Evolutionary conservation across 169 alveolate species (phyloP).

Genomic region (Eimeria mitis): DNA sequence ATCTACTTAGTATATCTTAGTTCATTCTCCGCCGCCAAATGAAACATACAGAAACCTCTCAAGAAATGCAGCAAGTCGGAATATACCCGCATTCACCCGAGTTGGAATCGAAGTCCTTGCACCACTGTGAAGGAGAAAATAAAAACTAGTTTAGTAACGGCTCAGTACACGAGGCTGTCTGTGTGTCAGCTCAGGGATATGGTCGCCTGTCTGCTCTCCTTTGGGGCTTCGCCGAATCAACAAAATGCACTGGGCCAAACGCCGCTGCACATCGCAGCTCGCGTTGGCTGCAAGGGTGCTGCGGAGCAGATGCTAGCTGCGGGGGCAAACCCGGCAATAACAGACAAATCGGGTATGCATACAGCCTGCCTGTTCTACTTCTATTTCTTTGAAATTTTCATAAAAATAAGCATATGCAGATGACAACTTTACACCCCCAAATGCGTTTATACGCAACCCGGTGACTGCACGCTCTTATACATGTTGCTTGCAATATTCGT

Average conservation of each 20-base stretch:
- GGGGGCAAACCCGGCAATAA: conserved; percentile 54
- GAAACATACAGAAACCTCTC: too few relatives aligned
- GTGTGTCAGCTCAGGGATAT: background rate
- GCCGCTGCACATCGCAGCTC: conserved; percentile 67
- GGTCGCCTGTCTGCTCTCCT: background rate
- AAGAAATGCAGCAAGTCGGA: too few relatives aligned
- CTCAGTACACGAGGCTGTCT: background rate
- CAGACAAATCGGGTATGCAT: conserved; percentile 16
- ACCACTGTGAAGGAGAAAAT: too few relatives aligned
- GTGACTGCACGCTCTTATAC: too few relatives aligned
- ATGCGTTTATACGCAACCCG: background rate
- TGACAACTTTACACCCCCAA: background rate
- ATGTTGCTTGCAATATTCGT: background rate
- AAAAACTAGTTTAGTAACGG: too few relatives aligned
- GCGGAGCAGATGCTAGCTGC: conserved; percentile 31
- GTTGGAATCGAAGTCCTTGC: too few relatives aligned
- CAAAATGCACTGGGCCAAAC: conserved; percentile 69
- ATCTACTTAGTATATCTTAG: too few relatives aligned
- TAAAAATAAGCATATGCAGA: background rate
- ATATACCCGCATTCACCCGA: too few relatives aligned
- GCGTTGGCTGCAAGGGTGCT: conserved; percentile 21
- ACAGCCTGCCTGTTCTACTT: background rate
- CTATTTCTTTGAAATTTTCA: background rate
- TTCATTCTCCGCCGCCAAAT: too few relatives aligned
- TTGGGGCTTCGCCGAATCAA: conserved; percentile 46